Evolutionary conservation across 1,284 basidiomycete genomes (phyloP).

Genomic region (Malassezia sp.): DNA sequence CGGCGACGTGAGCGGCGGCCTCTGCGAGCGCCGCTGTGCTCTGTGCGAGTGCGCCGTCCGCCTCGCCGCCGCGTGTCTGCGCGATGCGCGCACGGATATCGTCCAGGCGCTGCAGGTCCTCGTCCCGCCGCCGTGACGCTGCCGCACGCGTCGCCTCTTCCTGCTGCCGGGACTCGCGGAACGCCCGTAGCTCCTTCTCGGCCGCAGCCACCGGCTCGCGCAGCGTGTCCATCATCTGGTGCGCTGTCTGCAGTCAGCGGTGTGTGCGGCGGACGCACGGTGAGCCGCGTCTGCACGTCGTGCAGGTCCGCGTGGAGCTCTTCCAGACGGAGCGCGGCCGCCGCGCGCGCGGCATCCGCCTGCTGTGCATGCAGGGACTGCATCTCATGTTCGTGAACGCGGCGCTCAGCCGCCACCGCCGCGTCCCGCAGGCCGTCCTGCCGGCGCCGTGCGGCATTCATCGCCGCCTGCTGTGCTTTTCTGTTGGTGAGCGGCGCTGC

Average conservation of each 20-base stretch:
- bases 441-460: background rate
- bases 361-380: background rate
- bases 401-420: background rate
- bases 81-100: background rate
- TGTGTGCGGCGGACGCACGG: too few relatives aligned
- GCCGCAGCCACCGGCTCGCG: constrained; percentile 60
- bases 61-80: background rate
- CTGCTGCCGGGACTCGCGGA: constrained; percentile 50
- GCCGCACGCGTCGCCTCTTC: background rate
- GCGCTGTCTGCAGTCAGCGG: too few relatives aligned
- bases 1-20: constrained; percentile 29
- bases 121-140: background rate
- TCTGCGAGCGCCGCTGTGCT: constrained; percentile 29
- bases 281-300: background rate
- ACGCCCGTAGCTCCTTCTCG: constrained; percentile 55
- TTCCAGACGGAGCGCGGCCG: background rate
- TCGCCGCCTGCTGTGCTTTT: background rate
- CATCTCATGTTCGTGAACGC: constrained; percentile 1
- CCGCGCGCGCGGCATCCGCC: background rate
- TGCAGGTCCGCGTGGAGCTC: constrained; percentile 55
- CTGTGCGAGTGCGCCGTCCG: constrained; percentile 52
- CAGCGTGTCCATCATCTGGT: constrained; percentile 56
- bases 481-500: background rate
- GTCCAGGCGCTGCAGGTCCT: background rate
- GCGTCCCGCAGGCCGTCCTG: background rate